phyloP scores from a whole-genome alignment of 352 stramenopile species.

The Pilasporangium apinafurcum region DNA sequence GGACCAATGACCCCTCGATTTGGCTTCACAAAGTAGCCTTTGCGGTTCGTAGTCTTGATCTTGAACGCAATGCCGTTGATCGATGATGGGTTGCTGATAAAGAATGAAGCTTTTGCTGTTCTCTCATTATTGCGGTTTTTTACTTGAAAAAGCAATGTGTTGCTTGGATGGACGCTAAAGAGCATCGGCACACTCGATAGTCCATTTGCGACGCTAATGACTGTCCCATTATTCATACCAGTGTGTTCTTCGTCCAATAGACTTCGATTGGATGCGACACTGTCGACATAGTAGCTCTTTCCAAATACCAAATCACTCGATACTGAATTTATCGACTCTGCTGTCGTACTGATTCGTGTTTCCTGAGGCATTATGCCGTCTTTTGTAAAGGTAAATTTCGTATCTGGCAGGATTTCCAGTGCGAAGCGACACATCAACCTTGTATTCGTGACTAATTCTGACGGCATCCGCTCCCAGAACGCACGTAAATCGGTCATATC shows the following conservation, averaged over 20 bases:
- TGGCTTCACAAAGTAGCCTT: constrained; percentile 72
- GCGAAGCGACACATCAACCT: constrained; percentile 63
- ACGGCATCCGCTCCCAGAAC: constrained; percentile 58
- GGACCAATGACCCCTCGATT: constrained; percentile 48
- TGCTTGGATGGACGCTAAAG: constrained; percentile 37
- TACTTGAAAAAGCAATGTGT: constrained; percentile 34
- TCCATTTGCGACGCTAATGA: not conserved
- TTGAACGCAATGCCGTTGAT: constrained; percentile 58
- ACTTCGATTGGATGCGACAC: too few species aligned
- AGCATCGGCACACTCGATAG: constrained; percentile 8
- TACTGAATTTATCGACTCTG: too few species aligned
- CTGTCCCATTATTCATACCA: too few species aligned
- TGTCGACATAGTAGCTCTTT: too few species aligned
- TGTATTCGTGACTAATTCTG: constrained; percentile 46
- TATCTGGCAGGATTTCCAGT: too few species aligned
- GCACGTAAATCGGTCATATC: constrained; percentile 18
- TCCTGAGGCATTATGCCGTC: too few species aligned
- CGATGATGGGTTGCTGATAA: constrained; percentile 53
- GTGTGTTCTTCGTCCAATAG: too few species aligned
- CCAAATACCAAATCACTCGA: too few species aligned
- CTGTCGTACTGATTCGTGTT: too few species aligned
- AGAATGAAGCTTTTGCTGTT: constrained; percentile 26
- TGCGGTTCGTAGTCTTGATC: constrained; percentile 76
- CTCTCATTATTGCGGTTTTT: constrained; percentile 26
- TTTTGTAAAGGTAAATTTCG: too few species aligned